phyloP scores from a whole-genome alignment of 106 monocot genomes.

The Apostasia shenzhenica region DNA sequence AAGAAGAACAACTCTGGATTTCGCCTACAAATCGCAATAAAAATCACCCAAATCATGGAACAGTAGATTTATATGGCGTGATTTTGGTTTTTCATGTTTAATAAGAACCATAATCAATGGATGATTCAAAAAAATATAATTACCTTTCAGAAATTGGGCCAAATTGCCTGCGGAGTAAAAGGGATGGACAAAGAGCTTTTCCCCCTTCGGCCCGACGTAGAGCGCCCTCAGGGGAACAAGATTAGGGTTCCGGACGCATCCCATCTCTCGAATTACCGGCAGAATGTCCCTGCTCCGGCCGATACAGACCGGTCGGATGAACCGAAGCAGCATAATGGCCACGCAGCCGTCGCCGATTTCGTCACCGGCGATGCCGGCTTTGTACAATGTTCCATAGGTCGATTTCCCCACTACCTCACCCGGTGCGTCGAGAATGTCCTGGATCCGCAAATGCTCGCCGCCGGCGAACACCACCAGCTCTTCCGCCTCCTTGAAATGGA shows the following conservation, averaged over 20 bases:
- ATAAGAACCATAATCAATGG: too few relatives aligned
- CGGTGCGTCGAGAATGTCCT: slow-evolving; percentile 76
- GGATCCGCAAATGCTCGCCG: slow-evolving; percentile 52
- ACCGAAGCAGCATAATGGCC: slow-evolving; percentile 55
- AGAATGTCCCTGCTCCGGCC: slow-evolving; percentile 37
- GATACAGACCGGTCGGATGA: slow-evolving; percentile 59
- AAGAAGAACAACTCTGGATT: too few relatives aligned
- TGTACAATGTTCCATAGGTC: slow-evolving; percentile 66
- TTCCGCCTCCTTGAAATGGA: slow-evolving; percentile 28
- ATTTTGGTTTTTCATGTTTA: too few relatives aligned
- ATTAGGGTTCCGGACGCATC: slow-evolving; percentile 55
- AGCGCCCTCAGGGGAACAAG: slow-evolving; percentile 72
- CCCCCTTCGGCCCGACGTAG: slow-evolving; percentile 82
- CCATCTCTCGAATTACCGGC: slow-evolving; percentile 42
- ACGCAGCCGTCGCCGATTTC: slow-evolving; percentile 8
- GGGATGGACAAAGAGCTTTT: slow-evolving; percentile 89
- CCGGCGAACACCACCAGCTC: slow-evolving; percentile 58
- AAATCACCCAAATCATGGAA: too few relatives aligned
- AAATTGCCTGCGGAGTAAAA: slow-evolving; percentile 59
- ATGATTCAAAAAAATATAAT: background rate
- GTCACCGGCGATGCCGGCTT: slow-evolving; percentile 18
- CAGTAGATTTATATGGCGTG: too few relatives aligned
- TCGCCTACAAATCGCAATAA: too few relatives aligned
- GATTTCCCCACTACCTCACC: slow-evolving; percentile 93
- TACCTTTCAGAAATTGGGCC: slow-evolving; percentile 65